A percentile compares a stretch with the other conserved stretches of the same genome.
Evolutionary conservation across 371 early-diverging fungal species (phyloP).

Genomic region (Rhizopus delemar): DNA sequence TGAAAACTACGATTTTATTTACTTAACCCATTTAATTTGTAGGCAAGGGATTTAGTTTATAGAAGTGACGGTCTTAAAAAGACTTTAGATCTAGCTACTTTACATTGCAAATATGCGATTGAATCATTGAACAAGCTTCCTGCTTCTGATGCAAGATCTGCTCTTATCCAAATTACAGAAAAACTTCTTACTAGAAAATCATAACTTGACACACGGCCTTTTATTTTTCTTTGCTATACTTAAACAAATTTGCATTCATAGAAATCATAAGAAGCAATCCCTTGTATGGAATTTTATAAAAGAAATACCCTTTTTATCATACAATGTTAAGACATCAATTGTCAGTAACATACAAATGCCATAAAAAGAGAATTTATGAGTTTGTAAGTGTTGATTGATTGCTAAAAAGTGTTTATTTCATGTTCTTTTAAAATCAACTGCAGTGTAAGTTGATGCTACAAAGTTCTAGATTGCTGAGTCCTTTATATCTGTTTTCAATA

Average conservation of each 20-base stretch:
- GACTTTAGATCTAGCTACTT: slow-evolving; percentile 60
- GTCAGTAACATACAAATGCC: no score
- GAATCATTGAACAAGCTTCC: slow-evolving; percentile 63
- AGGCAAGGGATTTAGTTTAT: slow-evolving; percentile 72
- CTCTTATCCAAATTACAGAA: slow-evolving; percentile 64
- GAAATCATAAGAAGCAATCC: no score
- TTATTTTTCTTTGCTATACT: not conserved
- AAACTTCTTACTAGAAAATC: slow-evolving; percentile 50
- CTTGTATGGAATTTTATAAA: no score
- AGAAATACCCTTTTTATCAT: no score
- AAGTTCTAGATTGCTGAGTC: no score
- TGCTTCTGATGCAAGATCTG: slow-evolving; percentile 67
- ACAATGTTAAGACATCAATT: no score
- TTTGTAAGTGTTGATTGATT: no score
- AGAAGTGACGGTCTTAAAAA: slow-evolving; percentile 69
- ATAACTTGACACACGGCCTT: slow-evolving; percentile 2
- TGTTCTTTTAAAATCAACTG: no score
- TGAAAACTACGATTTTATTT: not conserved
- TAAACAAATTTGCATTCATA: not conserved
- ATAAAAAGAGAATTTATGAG: no score
- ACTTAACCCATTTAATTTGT: slow-evolving; percentile 11
- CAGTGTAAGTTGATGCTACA: no score
- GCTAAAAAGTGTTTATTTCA: no score
- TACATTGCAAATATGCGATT: slow-evolving; percentile 62
- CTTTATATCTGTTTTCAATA: no score